phyloP scores from a whole-genome alignment of 768 basidiomycete species.

The Tricholoma bakamatsutake region DNA sequence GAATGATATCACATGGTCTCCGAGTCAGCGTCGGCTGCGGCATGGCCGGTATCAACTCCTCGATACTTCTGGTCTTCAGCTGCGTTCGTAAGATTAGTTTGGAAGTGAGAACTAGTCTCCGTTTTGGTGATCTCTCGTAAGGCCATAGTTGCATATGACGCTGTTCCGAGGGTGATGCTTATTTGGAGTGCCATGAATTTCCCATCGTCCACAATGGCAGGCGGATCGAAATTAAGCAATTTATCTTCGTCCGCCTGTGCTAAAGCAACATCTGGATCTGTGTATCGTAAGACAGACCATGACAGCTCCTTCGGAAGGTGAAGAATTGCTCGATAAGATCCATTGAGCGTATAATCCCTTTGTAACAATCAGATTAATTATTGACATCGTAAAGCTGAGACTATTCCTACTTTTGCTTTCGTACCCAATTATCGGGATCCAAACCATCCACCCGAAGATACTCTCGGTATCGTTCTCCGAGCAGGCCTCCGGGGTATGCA shows the following conservation, averaged over 20 bases:
- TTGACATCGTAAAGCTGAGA: background rate
- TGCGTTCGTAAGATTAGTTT: conserved; percentile 68
- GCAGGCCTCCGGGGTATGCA: conserved; percentile 79
- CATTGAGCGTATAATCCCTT: conserved; percentile 89
- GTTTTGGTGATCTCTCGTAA: conserved; percentile 92
- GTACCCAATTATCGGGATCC: conserved; percentile 82
- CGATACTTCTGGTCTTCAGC: conserved; percentile 83
- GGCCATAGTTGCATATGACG: conserved; percentile 98
- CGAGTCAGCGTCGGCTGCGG: conserved; percentile 24
- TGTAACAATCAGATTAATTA: background rate
- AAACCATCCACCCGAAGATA: conserved; percentile 83
- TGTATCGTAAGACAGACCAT: conserved; percentile 83
- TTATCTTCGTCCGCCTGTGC: conserved; percentile 95
- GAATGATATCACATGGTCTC: background rate
- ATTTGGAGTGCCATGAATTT: conserved; percentile 88
- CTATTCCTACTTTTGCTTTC: conserved; percentile 76
- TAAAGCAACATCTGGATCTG: conserved; percentile 87
- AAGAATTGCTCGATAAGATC: conserved; percentile 90
- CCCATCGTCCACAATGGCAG: conserved; percentile 61
- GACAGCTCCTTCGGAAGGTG: conserved; percentile 78
- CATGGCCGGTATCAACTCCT: conserved; percentile 33
- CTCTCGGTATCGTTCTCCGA: conserved; percentile 83
- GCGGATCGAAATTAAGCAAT: conserved; percentile 74
- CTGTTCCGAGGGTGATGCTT: conserved; percentile 77
- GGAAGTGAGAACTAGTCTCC: conserved; percentile 90